Evolutionary conservation across 2,329 filamentous ascomycete species (phyloP), one percentile per base, ranked within the genome.

Genomic region (Intubia oerlemansii): DNA sequence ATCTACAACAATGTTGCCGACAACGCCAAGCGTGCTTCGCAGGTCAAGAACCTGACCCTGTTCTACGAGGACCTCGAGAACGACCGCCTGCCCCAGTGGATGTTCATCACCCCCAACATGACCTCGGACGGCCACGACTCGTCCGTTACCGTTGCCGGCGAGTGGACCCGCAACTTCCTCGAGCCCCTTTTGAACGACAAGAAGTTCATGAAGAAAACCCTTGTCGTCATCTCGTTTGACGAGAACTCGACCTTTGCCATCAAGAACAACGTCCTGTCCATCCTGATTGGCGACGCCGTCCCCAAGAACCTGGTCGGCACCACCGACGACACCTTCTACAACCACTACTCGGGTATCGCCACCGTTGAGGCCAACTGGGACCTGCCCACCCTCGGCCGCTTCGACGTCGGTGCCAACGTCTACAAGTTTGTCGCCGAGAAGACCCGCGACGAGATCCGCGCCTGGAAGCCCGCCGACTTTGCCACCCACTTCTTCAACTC

Each of bases 221-320:
- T 88, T 2, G 61, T 88, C 8, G 54, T 85, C 5, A 48, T 88
- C 34, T 84, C 70, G 8, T 88, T 81, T 42, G 80, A 88, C 38
- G 80, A 88, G 52, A 77, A 71, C 45, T 65, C 73, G 40, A 68
- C 62, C 8, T 81, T 82, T 49, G 48, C 56, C 5, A 51, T 56
- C 16, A 61, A 64, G 39, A 88, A 88, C 59, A 58, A 59, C 23
- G 62, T 88, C 29, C 63, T 79, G 34, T 65, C 56, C 36, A 59
- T 88, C 38, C 60, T 88, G 0, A 53, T 88, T 4, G 80, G 79
- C 11, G 77, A 77, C 33, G 72, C 69, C n/a, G 50, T 90, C 3
- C 74, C 76, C 9, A 29, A 54, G 5, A 29, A 61, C n/a, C 59
- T 76, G 1, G 51, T 67, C 24, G 74, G 74, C 32, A 80, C 74